phyloP scores from a whole-genome alignment of 2,329 filamentous ascomycete species.

The Phyllachora maydis region DNA sequence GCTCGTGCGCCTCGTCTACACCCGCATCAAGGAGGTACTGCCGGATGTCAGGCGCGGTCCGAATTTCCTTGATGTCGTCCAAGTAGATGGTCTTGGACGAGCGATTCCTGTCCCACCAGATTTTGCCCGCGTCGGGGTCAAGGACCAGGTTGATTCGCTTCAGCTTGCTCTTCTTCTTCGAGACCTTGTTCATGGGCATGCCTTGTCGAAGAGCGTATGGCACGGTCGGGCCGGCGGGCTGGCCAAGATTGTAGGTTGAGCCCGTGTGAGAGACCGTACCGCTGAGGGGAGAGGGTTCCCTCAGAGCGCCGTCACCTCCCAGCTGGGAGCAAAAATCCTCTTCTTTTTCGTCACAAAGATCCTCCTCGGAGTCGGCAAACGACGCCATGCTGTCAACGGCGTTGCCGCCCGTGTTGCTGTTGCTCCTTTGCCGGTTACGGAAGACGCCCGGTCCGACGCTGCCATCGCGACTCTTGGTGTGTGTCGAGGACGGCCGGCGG shows the following conservation, averaged over 20 bases:
- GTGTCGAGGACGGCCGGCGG: slow-evolving; percentile 58
- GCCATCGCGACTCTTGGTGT: slow-evolving; percentile 60
- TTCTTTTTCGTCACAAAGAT: slow-evolving; percentile 16
- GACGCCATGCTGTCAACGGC: slow-evolving; percentile 17
- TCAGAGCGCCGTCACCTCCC: slow-evolving; percentile 19
- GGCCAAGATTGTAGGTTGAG: slow-evolving; percentile 12
- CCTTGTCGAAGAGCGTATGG: slow-evolving; percentile 61
- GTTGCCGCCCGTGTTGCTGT: slow-evolving; percentile 36
- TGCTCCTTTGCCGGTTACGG: slow-evolving; percentile 68
- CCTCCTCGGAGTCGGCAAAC: slow-evolving; percentile 15
- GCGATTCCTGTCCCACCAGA: slow-evolving; percentile 67
- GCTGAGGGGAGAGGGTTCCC: slow-evolving; percentile 26
- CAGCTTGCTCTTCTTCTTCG: slow-evolving; percentile 68
- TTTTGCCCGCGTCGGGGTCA: slow-evolving; percentile 66
- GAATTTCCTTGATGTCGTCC: slow-evolving; percentile 85
- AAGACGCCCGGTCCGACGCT: slow-evolving; percentile 81
- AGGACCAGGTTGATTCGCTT: slow-evolving; percentile 54
- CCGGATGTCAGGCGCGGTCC: slow-evolving; percentile 61
- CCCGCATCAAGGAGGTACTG: slow-evolving; percentile 78
- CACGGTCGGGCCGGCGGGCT: slow-evolving; percentile 47
- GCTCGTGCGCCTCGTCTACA: slow-evolving; percentile 43
- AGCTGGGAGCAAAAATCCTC: slow-evolving; percentile 20
- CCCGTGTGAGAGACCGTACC: slow-evolving; percentile 17
- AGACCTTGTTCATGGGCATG: slow-evolving; percentile 61
- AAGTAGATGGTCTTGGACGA: slow-evolving; percentile 77